These are phyloP conservation scores for Angophora floribunda DNA, from an alignment of 345 rosid species.

Conservation along the genomic window DNA sequence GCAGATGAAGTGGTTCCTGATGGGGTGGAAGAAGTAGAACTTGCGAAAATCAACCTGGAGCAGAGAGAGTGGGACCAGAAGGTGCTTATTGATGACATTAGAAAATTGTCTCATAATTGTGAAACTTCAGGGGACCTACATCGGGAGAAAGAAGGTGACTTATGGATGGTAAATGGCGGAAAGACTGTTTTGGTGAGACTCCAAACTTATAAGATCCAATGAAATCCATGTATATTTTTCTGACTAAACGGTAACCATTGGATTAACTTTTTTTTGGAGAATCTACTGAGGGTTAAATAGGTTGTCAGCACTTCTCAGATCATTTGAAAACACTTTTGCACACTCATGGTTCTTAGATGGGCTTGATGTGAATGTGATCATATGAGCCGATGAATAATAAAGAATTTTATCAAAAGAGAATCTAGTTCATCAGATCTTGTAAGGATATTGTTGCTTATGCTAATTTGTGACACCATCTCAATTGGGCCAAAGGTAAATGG, in stretches of 20 bases:
- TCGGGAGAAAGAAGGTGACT: constrained; percentile 14
- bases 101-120: constrained; percentile 48
- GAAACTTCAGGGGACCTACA: constrained; percentile 45
- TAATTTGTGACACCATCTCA: background rate
- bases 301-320: background rate
- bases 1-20: constrained; percentile 97
- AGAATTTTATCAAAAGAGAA: background rate
- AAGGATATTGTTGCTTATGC: background rate
- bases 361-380: background rate
- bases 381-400: background rate
- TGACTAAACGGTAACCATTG: background rate
- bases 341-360: background rate
- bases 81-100: constrained; percentile 70
- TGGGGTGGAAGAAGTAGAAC: constrained; percentile 96
- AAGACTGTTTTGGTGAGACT: constrained; percentile 36
- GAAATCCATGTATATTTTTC: background rate
- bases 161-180: constrained; percentile 47
- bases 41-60: constrained; percentile 84
- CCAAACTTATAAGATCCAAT: background rate
- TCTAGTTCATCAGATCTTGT: background rate
- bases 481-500: background rate
- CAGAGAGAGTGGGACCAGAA: constrained; percentile 65
- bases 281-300: background rate
- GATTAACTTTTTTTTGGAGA: background rate
- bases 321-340: background rate